Conservation (phyloP, 1,139 yeast species). For the Debaryomyces udenii region DNA sequence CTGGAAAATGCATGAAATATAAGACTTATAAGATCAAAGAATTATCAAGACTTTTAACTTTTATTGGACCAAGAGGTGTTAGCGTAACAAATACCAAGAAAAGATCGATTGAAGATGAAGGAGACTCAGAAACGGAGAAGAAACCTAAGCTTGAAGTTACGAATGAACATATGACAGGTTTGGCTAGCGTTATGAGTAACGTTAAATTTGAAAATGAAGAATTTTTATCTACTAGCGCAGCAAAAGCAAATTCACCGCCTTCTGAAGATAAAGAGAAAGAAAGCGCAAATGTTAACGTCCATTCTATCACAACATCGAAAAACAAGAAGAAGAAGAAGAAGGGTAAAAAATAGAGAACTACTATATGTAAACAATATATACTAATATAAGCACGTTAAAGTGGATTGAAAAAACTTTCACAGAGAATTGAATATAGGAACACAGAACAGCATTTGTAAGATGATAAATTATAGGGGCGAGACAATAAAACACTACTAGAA, state of each 20-base stretch:
- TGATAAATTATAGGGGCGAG: neutral
- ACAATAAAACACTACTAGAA: neutral
- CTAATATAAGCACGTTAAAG: neutral
- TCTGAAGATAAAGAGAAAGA: constrained; percentile 14
- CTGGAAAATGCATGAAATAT: constrained; percentile 68
- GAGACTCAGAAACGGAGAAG: constrained; percentile 12
- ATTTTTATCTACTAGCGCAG: constrained; percentile 4
- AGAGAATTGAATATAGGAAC: neutral
- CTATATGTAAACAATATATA: neutral
- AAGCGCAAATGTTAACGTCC: constrained; percentile 11
- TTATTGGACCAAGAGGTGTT: constrained; percentile 86
- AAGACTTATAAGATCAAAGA: constrained; percentile 72
- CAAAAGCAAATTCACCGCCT: constrained; percentile 12
- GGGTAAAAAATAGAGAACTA: constrained; percentile 15
- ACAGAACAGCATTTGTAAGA: neutral
- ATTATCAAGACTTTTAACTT: constrained; percentile 73
- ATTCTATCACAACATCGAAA: constrained; percentile 20
- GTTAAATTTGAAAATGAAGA: constrained; percentile 36
- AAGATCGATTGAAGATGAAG: constrained; percentile 13
- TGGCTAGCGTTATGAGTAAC: constrained; percentile 47
- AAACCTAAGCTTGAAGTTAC: constrained; percentile 11
- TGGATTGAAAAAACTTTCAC: neutral
- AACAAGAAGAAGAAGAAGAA: constrained; percentile 29
- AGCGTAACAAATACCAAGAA: constrained; percentile 30
- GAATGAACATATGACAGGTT: constrained; percentile 33